phyloP scores from a whole-genome alignment of 208 protist genomes.

The Herpetomonas tarakana region DNA sequence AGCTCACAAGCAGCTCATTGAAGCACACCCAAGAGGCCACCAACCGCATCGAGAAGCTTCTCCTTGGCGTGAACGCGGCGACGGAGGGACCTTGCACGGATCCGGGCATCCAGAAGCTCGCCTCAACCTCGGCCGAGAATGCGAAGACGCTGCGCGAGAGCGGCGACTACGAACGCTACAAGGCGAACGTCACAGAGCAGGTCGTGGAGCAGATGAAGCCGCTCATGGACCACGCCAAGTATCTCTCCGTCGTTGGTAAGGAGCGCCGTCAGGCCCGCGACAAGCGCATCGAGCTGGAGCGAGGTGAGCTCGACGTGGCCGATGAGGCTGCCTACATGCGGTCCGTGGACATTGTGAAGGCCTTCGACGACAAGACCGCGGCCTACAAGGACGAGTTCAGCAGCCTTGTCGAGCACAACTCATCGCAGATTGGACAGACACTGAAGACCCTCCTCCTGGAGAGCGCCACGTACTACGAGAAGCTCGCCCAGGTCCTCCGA shows the following conservation, averaged over 20 bases:
- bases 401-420: slow-evolving; percentile 37
- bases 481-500: slow-evolving; percentile 19
- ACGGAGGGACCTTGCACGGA: slow-evolving; percentile 21
- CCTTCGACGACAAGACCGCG: slow-evolving; percentile 32
- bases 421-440: slow-evolving; percentile 35
- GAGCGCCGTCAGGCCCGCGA: slow-evolving; percentile 26
- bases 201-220: slow-evolving; percentile 32
- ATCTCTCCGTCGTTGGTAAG: slow-evolving; percentile 19
- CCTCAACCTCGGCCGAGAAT: slow-evolving; percentile 8
- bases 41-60: slow-evolving; percentile 11
- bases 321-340: slow-evolving; percentile 33
- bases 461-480: slow-evolving; percentile 28
- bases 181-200: slow-evolving; percentile 15
- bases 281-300: slow-evolving; percentile 24
- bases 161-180: slow-evolving; percentile 4
- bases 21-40: slow-evolving; percentile 17
- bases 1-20: slow-evolving; percentile 19
- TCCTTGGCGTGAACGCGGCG: slow-evolving; percentile 12
- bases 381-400: slow-evolving; percentile 35
- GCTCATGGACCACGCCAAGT: slow-evolving; percentile 28
- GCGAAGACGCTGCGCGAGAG: slow-evolving; percentile 23
- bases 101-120: slow-evolving; percentile 15
- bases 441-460: slow-evolving; percentile 29
- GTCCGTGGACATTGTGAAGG: slow-evolving; percentile 17
- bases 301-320: slow-evolving; percentile 21